phyloP scores from a whole-genome alignment of 2,329 filamentous ascomycete genomes.

The Metarhizium brunneum region DNA sequence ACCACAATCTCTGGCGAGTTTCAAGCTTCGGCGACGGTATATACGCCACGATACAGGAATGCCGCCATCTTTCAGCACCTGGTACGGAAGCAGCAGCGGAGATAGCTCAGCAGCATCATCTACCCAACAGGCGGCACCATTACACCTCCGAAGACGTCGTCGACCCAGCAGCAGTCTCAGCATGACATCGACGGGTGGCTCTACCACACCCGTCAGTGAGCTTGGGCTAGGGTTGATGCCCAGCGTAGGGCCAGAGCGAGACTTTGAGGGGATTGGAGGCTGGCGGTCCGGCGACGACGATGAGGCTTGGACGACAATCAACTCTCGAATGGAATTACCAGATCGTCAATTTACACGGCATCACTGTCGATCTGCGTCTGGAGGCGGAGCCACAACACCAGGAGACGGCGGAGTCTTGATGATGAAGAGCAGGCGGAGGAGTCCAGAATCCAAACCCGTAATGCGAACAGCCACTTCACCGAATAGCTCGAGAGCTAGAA shows the following conservation, averaged over 20 bases:
- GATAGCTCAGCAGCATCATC: conserved; percentile 9
- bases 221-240: conserved; percentile 32
- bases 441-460: conserved; percentile 20
- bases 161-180: conserved; percentile 25
- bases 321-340: conserved; percentile 40
- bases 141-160: conserved; percentile 18
- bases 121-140: conserved; percentile 6
- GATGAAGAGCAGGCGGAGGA: conserved; percentile 31
- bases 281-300: conserved; percentile 41
- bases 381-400: conserved; percentile 26
- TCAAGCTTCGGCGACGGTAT: conserved; percentile 20
- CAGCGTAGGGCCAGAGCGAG: conserved; percentile 41
- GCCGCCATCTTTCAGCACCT: conserved; percentile 10
- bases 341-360: conserved; percentile 30
- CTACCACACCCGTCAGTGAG: conserved; percentile 25
- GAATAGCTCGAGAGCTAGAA: conserved; percentile 40
- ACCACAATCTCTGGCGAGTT: conserved; percentile 41
- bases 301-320: conserved; percentile 41
- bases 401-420: conserved; percentile 32
- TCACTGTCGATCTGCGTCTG: conserved; percentile 33
- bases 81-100: conserved; percentile 10
- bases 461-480: conserved; percentile 23
- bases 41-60: background rate
- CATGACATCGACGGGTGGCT: conserved; percentile 21
- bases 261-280: conserved; percentile 51